A percentile compares a stretch with the other conserved stretches of the same genome.
Evolutionary conservation across 768 basidiomycete genomes (phyloP).

Genomic region (Pleurotus citrinopileatus): DNA sequence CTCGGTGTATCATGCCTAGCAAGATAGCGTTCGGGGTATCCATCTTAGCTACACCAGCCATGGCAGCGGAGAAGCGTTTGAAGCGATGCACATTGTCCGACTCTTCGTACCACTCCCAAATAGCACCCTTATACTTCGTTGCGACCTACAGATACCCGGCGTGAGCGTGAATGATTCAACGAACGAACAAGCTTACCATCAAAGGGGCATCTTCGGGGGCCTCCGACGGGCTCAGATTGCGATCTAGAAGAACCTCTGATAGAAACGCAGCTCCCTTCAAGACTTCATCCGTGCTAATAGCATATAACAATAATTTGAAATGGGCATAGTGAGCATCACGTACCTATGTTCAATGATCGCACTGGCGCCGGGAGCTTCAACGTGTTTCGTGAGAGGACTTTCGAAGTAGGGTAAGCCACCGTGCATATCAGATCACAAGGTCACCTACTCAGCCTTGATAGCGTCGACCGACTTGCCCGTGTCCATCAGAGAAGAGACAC

Average conservation of each 20-base stretch:
- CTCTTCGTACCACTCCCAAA: conserved; percentile 30
- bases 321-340: neutral
- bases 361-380: conserved; percentile 15
- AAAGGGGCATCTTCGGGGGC: conserved; percentile 6
- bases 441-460: conserved; percentile 25
- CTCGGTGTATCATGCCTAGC: too few species aligned
- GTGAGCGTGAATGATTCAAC: neutral
- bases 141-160: conserved; percentile 20
- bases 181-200: neutral
- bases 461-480: conserved; percentile 24
- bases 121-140: conserved; percentile 17
- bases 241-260: conserved; percentile 18
- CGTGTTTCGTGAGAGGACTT: conserved; percentile 19
- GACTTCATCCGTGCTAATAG: conserved; percentile 21
- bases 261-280: conserved; percentile 16
- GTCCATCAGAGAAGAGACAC: conserved; percentile 27
- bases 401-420: neutral
- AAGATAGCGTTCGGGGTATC: conserved; percentile 20
- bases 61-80: conserved; percentile 26
- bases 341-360: conserved; percentile 17
- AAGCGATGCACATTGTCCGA: conserved; percentile 25
- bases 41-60: conserved; percentile 17
- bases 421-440: neutral
- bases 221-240: neutral
- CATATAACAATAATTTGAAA: neutral